Evolutionary conservation across 139 green algal species (phyloP).

Genomic region (Bryopsis sp.): DNA sequence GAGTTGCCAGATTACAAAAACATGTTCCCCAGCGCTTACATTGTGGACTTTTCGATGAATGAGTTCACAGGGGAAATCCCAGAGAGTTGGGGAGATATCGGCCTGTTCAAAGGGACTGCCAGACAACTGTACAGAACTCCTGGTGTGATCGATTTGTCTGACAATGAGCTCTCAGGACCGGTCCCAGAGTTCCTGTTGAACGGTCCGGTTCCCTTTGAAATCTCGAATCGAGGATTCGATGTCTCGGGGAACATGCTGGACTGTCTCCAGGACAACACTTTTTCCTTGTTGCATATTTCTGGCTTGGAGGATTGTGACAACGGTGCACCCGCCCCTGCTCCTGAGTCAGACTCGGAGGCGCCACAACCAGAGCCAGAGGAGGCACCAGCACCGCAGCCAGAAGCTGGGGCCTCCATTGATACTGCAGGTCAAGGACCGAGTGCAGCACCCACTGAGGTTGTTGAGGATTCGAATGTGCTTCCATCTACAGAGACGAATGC

Average conservation of each 20-base stretch:
- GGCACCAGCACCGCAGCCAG: too few species aligned
- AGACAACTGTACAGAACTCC: neutral
- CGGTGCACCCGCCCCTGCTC: too few species aligned
- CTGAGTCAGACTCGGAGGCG: too few species aligned
- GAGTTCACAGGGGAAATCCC: constrained; percentile 15
- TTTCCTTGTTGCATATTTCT: neutral
- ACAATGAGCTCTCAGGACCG: constrained; percentile 9
- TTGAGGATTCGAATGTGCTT: too few species aligned
- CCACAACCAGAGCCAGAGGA: too few species aligned
- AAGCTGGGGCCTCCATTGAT: too few species aligned
- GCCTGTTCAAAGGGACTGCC: constrained; percentile 8
- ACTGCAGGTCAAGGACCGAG: too few species aligned
- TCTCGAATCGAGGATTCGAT: neutral
- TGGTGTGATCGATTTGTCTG: constrained; percentile 5
- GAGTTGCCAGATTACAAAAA: neutral
- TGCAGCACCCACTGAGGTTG: too few species aligned
- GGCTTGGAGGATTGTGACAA: constrained; percentile 15
- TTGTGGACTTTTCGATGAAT: constrained; percentile 8
- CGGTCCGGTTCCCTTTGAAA: neutral
- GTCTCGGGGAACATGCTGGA: neutral
- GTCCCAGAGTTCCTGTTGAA: constrained; percentile 12
- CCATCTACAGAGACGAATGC: too few species aligned
- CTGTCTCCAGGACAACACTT: neutral
- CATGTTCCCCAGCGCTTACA: constrained; percentile 14
- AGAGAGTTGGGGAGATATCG: neutral